Conservation (phyloP, 169 alveolate species). For the Babesia sp. region DNA sequence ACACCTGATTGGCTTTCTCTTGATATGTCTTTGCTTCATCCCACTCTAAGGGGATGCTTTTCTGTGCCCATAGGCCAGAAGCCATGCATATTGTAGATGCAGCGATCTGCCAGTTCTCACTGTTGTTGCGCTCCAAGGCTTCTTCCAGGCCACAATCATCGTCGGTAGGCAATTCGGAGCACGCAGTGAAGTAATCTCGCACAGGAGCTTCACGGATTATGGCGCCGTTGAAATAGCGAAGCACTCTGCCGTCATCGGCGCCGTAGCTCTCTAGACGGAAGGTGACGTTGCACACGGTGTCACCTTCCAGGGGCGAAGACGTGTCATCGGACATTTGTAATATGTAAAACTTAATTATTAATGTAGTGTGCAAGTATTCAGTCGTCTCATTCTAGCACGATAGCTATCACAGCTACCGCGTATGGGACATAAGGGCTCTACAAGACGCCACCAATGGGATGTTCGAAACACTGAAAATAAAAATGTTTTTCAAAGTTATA, state of each 20-base stretch:
- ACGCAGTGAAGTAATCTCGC: constrained; percentile 38
- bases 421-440: background rate
- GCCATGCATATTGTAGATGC: constrained; percentile 68
- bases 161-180: background rate
- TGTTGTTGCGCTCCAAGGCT: constrained; percentile 34
- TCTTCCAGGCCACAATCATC: background rate
- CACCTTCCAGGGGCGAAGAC: background rate
- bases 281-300: background rate
- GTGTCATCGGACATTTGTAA: constrained; percentile 7
- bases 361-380: constrained; percentile 8
- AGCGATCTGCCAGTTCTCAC: constrained; percentile 56
- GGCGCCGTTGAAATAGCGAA: constrained; percentile 74
- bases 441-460: background rate
- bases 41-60: constrained; percentile 63
- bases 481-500: background rate
- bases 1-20: constrained; percentile 27
- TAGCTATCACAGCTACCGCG: too few relatives aligned
- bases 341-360: background rate
- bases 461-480: background rate
- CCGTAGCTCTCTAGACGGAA: constrained; percentile 72
- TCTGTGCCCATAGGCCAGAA: constrained; percentile 52
- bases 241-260: constrained; percentile 66
- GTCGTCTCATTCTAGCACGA: too few relatives aligned
- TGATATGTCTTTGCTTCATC: constrained; percentile 49
- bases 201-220: constrained; percentile 35